Base-by-base conservation (phyloP, 306 rosid species). In the Prunus armeniaca region DNA sequence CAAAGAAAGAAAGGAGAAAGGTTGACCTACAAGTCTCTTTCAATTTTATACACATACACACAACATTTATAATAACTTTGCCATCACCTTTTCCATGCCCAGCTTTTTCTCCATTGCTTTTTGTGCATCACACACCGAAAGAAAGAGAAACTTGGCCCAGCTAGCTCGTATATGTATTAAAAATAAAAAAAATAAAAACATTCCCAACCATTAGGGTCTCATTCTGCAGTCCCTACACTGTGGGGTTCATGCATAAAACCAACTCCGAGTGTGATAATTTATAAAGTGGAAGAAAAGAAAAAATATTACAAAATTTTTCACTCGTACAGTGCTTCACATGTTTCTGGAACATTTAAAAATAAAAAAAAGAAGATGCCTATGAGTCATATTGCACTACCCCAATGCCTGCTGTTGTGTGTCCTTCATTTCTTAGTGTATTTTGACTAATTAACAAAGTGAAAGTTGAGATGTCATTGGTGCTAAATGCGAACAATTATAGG, bases 51-150 rank as follows among this genome's bases (percentile, higher is more conserved):
- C 69, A 49, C 14, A 38, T 8, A 5, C 30, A 41, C 58, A 65
- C 52, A 76, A 38, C 19, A 66, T 75, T 41, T 76, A 38, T 20
- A 19, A 11, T 60, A 50, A 34, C 57, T 15, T 79, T 34, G 68
- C 63, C 28, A 19, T 50, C 20, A 28, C 73, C 49, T 65, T 69
- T 63, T 43, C 60, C 25, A 46, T 49, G 13, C 32, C 65, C 57
- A 54, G n/a, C 74, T 71, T 74, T 80, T 58, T 70, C 54, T 75
- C n/a, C 80, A 65, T 79, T 75, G 78, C 63, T 71, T 64, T 78
- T 75, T 75, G 76, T 71, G 81, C 86, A 49, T 61, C 82, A 54
- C 19, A 20, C 74, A 47, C 49, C 69, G 22, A 38, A 52, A 46
- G 6, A 43, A 51, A 15, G 27, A 34, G n/a, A 24, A 15, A 22